phyloP scores from a whole-genome alignment of 2,329 filamentous ascomycete genomes.

The Colletotrichum chrysophilum region DNA sequence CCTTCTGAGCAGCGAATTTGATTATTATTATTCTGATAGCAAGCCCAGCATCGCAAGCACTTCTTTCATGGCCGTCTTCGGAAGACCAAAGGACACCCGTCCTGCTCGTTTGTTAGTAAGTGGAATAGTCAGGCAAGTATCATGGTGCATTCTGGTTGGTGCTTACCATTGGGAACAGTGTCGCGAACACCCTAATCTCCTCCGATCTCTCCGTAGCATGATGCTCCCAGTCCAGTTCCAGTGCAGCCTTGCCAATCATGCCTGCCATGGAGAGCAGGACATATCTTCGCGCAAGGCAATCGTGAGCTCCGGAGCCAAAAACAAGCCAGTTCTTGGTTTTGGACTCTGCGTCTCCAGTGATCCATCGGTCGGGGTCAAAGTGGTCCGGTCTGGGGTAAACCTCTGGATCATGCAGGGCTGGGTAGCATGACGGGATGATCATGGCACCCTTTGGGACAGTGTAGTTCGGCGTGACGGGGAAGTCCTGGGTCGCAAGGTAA shows the following conservation, averaged over 20 bases:
- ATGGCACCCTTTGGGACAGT: constrained; percentile 55
- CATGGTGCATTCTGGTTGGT: neutral
- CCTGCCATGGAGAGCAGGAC: constrained; percentile 54
- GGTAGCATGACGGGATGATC: constrained; percentile 56
- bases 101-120: neutral
- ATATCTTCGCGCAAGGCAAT: constrained; percentile 54
- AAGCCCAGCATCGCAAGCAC: neutral
- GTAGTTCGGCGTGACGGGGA: constrained; percentile 51
- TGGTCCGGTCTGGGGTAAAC: constrained; percentile 50
- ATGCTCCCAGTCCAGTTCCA: constrained; percentile 57
- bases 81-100: neutral
- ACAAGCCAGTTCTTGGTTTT: constrained; percentile 61
- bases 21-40: neutral
- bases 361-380: constrained; percentile 58
- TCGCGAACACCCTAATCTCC: constrained; percentile 56
- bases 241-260: constrained; percentile 57
- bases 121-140: neutral
- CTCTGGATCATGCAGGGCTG: constrained; percentile 53
- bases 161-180: constrained; percentile 52
- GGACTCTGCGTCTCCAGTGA: constrained; percentile 52
- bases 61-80: neutral
- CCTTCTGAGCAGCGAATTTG: neutral
- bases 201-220: constrained; percentile 52
- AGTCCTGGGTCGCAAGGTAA: constrained; percentile 51
- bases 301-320: constrained; percentile 55